phyloP scores from a whole-genome alignment of 768 basidiomycete species.

The Podaxis sp. region DNA sequence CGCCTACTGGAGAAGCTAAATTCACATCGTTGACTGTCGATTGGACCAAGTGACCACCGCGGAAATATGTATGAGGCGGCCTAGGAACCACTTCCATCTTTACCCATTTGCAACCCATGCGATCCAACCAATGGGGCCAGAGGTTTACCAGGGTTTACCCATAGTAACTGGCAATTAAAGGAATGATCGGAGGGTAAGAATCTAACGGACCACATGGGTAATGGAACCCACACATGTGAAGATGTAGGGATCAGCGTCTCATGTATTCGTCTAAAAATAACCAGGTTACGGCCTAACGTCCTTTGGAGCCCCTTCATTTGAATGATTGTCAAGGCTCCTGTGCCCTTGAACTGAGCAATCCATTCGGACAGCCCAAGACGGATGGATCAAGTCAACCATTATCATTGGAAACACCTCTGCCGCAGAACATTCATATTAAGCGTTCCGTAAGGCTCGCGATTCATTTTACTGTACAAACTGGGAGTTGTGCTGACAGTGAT shows the following conservation, averaged over 20 bases:
- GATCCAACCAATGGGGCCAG: not conserved
- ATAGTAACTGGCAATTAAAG: not conserved
- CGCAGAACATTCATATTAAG: too few relatives aligned
- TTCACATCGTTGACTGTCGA: constrained; percentile 1
- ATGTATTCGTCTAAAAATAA: constrained; percentile 4
- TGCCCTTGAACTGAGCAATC: too few relatives aligned
- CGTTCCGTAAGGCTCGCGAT: too few relatives aligned
- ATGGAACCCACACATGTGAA: constrained; percentile 8
- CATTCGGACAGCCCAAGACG: too few relatives aligned
- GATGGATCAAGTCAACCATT: too few relatives aligned
- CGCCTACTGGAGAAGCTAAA: not conserved
- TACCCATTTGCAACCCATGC: not conserved
- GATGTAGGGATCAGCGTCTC: constrained; percentile 7
- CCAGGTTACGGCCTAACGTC: not conserved
- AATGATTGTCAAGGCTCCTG: too few relatives aligned
- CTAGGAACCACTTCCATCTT: not conserved
- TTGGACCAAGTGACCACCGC: constrained; percentile 6
- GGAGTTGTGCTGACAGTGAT: too few relatives aligned
- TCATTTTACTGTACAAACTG: too few relatives aligned
- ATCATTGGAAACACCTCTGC: too few relatives aligned
- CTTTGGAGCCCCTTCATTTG: too few relatives aligned
- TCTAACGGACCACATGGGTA: constrained; percentile 7
- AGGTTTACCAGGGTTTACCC: not conserved
- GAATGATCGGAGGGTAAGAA: not conserved
- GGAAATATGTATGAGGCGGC: not conserved